These are phyloP conservation scores for Tillandsia leiboldiana DNA, from an alignment of 176 grass and related monocot species.

Conservation along the genomic window DNA sequence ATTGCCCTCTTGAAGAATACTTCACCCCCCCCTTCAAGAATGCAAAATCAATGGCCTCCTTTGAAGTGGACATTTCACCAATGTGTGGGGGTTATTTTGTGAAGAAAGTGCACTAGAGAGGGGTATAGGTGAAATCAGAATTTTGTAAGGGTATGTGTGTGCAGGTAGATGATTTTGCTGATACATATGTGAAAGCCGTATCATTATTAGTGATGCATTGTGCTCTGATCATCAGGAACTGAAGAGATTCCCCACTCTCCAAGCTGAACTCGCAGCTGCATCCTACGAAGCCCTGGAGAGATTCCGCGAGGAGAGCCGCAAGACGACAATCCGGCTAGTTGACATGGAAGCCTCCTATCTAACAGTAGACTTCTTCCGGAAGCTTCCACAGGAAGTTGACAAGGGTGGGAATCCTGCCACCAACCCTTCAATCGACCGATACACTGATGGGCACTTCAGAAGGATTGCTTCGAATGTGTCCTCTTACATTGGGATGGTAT, in stretches of 20 bases:
- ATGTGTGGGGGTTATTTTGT: too few relatives aligned
- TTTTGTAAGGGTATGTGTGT: too few relatives aligned
- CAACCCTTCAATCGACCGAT: slow-evolving; percentile 45
- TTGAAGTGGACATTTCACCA: too few relatives aligned
- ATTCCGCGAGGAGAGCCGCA: slow-evolving; percentile 70
- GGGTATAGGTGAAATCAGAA: too few relatives aligned
- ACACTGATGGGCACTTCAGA: slow-evolving; percentile 68
- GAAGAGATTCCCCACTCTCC: slow-evolving; percentile 80
- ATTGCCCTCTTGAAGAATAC: too few relatives aligned
- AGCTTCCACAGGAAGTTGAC: slow-evolving; percentile 79
- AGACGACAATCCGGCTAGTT: slow-evolving; percentile 68
- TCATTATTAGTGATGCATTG: not conserved
- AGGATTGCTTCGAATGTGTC: slow-evolving; percentile 89
- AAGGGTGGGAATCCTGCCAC: slow-evolving; percentile 43
- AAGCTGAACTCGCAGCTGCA: slow-evolving; percentile 75
- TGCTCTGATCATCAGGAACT: slow-evolving; percentile 40
- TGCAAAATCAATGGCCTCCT: too few relatives aligned
- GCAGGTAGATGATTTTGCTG: too few relatives aligned
- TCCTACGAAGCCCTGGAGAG: slow-evolving; percentile 57
- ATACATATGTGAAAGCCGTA: not conserved
- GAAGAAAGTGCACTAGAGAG: too few relatives aligned
- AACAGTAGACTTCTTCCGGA: slow-evolving; percentile 88
- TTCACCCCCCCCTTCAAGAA: too few relatives aligned
- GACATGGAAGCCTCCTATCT: slow-evolving; percentile 83
- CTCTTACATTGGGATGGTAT: slow-evolving; percentile 85